Percentiles rank a stretch among this genome's conserved stretches.
Conservation (phyloP, 164 flowering plant species). For the Vitis rupestris region DNA sequence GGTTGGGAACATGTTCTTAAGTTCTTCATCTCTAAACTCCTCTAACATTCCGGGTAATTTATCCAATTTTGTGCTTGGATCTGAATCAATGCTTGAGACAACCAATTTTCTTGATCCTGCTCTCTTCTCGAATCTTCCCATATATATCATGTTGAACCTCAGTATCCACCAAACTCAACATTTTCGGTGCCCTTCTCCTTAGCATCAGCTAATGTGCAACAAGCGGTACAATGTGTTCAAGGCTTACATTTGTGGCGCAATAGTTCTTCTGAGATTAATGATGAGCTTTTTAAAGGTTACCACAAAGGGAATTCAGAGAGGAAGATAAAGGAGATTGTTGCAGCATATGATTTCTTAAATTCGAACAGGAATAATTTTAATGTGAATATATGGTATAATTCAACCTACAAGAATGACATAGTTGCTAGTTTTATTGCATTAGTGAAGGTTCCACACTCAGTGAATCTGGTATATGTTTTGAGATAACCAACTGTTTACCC, state of each 20-base stretch:
- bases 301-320: conserved; percentile 61
- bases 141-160: conserved; percentile 52
- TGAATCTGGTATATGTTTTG: conserved; percentile 32
- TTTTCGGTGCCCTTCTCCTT: conserved; percentile 36
- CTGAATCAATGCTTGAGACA: conserved; percentile 32
- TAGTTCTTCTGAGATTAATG: conserved; percentile 59
- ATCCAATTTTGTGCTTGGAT: conserved; percentile 50
- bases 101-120: conserved; percentile 65
- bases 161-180: conserved; percentile 53
- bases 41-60: conserved; percentile 42
- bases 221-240: conserved; percentile 65
- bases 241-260: conserved; percentile 76
- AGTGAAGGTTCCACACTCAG: too few relatives aligned
- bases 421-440: too few relatives aligned
- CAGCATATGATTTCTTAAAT: conserved; percentile 35
- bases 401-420: too few relatives aligned
- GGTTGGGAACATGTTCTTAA: conserved; percentile 43
- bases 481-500: too few relatives aligned
- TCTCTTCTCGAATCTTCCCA: conserved; percentile 40
- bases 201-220: conserved; percentile 18
- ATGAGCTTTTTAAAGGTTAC: conserved; percentile 70
- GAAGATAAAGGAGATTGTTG: conserved; percentile 68
- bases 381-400: too few relatives aligned
- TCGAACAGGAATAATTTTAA: too few relatives aligned
- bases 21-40: conserved; percentile 28